These are phyloP conservation scores for Colletotrichum eleusines DNA, from an alignment of 2,329 filamentous ascomycete genomes.

Conservation along the genomic window DNA sequence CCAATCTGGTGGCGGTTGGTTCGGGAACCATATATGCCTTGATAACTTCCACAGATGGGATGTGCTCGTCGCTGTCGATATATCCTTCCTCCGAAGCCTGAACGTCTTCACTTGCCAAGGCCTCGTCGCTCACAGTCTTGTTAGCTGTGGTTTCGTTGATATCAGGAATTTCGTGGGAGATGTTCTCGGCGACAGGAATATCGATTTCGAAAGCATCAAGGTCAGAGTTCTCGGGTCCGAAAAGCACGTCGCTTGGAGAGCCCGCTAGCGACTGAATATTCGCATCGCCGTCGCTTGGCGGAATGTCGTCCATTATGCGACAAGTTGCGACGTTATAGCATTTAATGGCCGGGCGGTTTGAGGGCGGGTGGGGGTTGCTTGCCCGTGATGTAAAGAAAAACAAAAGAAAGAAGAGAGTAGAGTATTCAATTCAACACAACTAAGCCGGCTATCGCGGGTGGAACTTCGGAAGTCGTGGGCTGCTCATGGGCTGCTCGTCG, in stretches of 20 bases:
- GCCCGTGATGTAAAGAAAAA: background rate
- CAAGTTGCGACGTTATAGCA: conserved; percentile 35
- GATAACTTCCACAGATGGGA: background rate
- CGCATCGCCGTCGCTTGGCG: conserved; percentile 44
- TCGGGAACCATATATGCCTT: background rate
- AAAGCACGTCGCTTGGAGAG: conserved; percentile 22
- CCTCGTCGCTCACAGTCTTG: background rate
- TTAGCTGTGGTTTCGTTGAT: background rate
- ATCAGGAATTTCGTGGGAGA: background rate
- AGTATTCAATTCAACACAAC: background rate
- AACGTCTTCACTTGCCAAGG: background rate
- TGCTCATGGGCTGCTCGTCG: background rate
- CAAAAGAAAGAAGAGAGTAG: background rate
- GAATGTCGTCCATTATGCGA: conserved; percentile 41
- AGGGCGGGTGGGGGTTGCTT: background rate
- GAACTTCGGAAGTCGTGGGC: background rate
- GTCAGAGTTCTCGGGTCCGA: conserved; percentile 28
- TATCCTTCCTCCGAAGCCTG: background rate
- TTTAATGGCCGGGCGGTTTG: background rate
- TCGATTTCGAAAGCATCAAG: background rate
- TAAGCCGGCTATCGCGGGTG: background rate
- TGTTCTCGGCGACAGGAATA: background rate
- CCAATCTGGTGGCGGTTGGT: background rate
- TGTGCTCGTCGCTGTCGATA: background rate
- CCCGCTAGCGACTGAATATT: background rate